A percentile compares a stretch with the other conserved stretches of the same genome.
phyloP scores from a whole-genome alignment of 441 rosid genomes.

The Mallotus japonicus region DNA sequence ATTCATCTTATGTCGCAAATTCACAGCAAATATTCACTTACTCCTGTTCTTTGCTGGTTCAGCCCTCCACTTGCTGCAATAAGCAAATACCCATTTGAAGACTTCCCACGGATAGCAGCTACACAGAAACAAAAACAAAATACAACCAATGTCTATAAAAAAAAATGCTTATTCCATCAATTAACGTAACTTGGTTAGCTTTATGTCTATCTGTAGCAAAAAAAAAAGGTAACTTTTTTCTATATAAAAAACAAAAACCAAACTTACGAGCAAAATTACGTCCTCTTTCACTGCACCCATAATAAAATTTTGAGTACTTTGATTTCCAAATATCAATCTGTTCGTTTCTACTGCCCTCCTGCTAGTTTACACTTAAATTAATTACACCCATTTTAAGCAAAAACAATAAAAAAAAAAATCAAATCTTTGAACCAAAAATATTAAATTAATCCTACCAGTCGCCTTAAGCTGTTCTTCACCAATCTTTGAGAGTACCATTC shows the following conservation, averaged over 20 bases:
- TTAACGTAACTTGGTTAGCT: too few species aligned
- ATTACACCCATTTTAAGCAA: not conserved
- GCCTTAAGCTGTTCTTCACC: conserved; percentile 47
- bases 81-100: conserved; percentile 91
- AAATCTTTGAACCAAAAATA: not conserved
- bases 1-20: conserved; percentile 7
- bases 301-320: conserved; percentile 49
- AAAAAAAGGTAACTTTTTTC: too few species aligned
- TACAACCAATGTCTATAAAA: too few species aligned
- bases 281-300: conserved; percentile 86
- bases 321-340: conserved; percentile 93
- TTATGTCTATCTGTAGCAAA: too few species aligned
- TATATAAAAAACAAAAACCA: not conserved
- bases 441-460: conserved; percentile 40
- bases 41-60: conserved; percentile 99
- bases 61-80: conserved; percentile 97
- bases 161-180: too few species aligned
- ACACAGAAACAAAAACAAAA: conserved; percentile 16
- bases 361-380: not conserved
- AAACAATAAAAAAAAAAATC: not conserved
- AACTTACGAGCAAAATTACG: conserved; percentile 62
- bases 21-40: conserved; percentile 40
- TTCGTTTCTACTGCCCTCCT: conserved; percentile 53
- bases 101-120: conserved; percentile 62
- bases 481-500: conserved; percentile 94